Evolutionary conservation across 2,329 filamentous ascomycete species (phyloP).

Genomic region (Claviceps arundinis): DNA sequence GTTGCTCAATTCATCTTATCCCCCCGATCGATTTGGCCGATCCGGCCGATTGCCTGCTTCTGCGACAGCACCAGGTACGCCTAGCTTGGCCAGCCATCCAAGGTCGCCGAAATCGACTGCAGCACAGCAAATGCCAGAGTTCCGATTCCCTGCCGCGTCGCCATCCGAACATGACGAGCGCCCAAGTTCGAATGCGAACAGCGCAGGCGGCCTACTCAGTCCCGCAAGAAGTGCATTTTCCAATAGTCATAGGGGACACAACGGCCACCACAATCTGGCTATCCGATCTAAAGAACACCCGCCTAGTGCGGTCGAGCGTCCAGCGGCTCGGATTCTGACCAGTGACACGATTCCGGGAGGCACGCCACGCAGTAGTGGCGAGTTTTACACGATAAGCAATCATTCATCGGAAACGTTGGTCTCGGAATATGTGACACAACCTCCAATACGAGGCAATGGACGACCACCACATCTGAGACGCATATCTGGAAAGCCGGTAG

Average conservation of each 20-base stretch:
- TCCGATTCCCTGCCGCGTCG: constrained; percentile 40
- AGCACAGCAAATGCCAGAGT: constrained; percentile 32
- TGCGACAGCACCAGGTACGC: constrained; percentile 33
- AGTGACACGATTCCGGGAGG: constrained; percentile 58
- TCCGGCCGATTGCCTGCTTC: constrained; percentile 26
- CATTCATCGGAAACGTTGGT: constrained; percentile 86
- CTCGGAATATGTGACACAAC: constrained; percentile 67
- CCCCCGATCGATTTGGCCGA: constrained; percentile 33
- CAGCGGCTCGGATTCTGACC: constrained; percentile 56
- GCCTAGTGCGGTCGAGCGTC: constrained; percentile 41
- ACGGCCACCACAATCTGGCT: constrained; percentile 19
- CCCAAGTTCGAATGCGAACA: constrained; percentile 13
- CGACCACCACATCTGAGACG: constrained; percentile 33
- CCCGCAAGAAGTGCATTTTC: constrained; percentile 19
- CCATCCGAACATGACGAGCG: constrained; percentile 25
- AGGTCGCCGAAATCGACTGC: constrained; percentile 23
- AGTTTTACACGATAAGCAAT: constrained; percentile 92
- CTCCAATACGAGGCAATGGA: constrained; percentile 17
- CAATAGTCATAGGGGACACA: constrained; percentile 12
- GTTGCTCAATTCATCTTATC: constrained; percentile 41
- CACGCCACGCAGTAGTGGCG: constrained; percentile 81
- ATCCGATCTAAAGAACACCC: constrained; percentile 30
- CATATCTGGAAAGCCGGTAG: constrained; percentile 29
- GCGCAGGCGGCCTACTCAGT: constrained; percentile 27
- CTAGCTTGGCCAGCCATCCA: constrained; percentile 21